phyloP scores from a whole-genome alignment of 768 basidiomycete genomes.

The Amanita brunnescens region DNA sequence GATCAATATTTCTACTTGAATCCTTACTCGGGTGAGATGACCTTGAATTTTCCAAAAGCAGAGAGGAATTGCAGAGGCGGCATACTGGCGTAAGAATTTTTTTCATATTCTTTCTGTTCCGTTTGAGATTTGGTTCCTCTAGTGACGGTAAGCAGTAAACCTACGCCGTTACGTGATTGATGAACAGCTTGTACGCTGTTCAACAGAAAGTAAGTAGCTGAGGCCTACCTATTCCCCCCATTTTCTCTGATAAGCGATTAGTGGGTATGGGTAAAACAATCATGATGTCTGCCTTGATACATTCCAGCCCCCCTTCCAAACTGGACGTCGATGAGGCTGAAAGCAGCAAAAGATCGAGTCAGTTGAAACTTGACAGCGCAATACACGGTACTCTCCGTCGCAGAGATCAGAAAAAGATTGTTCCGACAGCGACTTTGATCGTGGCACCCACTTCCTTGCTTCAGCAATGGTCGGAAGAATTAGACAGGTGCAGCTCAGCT shows the following conservation, averaged over 20 bases:
- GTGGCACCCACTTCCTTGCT: slow-evolving; percentile 89
- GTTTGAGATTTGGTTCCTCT: slow-evolving; percentile 1
- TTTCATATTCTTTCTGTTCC: not conserved
- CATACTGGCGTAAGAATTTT: slow-evolving; percentile 67
- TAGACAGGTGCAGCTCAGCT: slow-evolving; percentile 73
- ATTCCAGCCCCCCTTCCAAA: slow-evolving; percentile 51
- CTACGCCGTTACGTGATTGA: not conserved
- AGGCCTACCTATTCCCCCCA: not conserved
- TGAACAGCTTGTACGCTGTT: not conserved
- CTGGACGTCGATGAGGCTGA: slow-evolving; percentile 19
- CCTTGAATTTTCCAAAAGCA: slow-evolving; percentile 74
- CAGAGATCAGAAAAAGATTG: slow-evolving; percentile 21
- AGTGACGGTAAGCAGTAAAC: slow-evolving; percentile 31
- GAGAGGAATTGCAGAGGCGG: slow-evolving; percentile 76
- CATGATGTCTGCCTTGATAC: slow-evolving; percentile 86
- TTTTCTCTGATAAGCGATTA: slow-evolving; percentile 17
- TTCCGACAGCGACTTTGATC: slow-evolving; percentile 67
- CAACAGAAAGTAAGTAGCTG: slow-evolving; percentile 3
- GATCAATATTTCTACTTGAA: slow-evolving; percentile 84
- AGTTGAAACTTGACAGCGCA: slow-evolving; percentile 52
- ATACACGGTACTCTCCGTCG: slow-evolving; percentile 38
- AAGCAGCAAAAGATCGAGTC: slow-evolving; percentile 34
- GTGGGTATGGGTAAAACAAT: slow-evolving; percentile 98
- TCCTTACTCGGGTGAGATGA: slow-evolving; percentile 85
- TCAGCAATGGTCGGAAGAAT: slow-evolving; percentile 89